Percentiles rank a stretch among this genome's conserved stretches.
Conservation (phyloP, 164 flowering plant species). For the Aristolochia contorta region DNA sequence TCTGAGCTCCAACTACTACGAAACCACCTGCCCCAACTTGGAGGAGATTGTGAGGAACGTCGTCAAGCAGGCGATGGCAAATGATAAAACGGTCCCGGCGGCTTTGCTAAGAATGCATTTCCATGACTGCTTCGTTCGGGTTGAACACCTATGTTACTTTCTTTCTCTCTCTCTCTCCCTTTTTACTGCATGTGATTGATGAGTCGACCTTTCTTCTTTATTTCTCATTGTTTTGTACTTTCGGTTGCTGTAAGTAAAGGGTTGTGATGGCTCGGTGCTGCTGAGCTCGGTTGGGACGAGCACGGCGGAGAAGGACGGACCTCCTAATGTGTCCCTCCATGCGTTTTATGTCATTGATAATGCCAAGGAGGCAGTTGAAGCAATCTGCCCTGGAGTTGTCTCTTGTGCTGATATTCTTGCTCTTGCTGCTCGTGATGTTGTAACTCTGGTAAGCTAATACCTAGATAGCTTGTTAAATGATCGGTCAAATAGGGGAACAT, state of each 20-base stretch:
- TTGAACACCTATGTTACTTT: conserved; percentile 12
- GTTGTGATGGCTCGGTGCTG: conserved; percentile 72
- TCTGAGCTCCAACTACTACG: conserved; percentile 55
- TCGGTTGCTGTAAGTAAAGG: conserved; percentile 24
- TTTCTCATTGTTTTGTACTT: neutral
- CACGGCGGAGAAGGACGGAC: conserved; percentile 79
- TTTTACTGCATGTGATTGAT: no score
- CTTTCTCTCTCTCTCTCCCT: neutral
- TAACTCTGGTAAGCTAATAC: conserved; percentile 39
- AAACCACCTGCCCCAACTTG: conserved; percentile 52
- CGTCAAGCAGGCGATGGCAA: conserved; percentile 38
- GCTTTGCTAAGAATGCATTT: conserved; percentile 81
- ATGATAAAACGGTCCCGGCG: conserved; percentile 69
- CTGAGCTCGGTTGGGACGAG: conserved; percentile 37
- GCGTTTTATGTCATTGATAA: conserved; percentile 72
- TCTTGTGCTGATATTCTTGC: conserved; percentile 91
- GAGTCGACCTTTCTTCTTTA: conserved; percentile 1
- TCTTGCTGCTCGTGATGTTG: conserved; percentile 78
- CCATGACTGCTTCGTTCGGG: conserved; percentile 86
- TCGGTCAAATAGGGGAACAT: no score
- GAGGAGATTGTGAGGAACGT: conserved; percentile 37
- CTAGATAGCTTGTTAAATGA: no score
- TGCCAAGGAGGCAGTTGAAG: conserved; percentile 60
- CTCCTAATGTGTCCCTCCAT: conserved; percentile 72
- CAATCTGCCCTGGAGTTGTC: conserved; percentile 72